These are phyloP conservation scores for Viridothelium virens DNA, from an alignment of 495 filamentous ascomycete species.

Conservation along the genomic window DNA sequence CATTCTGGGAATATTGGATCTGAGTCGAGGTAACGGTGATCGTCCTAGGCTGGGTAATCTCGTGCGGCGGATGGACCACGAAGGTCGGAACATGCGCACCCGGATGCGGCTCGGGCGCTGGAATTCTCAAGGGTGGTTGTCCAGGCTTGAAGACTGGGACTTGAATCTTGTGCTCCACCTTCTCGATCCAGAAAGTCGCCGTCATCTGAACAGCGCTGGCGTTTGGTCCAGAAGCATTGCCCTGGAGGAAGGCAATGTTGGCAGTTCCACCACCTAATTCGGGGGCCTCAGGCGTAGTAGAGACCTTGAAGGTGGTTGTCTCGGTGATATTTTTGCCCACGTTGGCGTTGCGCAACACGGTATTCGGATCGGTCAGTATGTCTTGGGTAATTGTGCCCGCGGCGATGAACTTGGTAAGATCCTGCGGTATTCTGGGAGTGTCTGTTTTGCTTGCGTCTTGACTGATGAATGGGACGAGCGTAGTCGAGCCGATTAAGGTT, in stretches of 20 bases:
- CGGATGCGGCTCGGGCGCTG: conserved; percentile 4
- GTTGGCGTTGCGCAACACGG: conserved; percentile 25
- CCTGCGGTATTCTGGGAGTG: conserved; percentile 28
- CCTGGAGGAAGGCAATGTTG: conserved; percentile 30
- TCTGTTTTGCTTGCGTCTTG: conserved; percentile 20
- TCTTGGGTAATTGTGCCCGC: conserved; percentile 30
- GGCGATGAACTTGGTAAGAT: conserved; percentile 27
- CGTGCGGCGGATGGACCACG: conserved; percentile 20
- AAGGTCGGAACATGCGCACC: conserved; percentile 22
- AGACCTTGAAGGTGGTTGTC: conserved; percentile 26
- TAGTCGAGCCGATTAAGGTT: conserved; percentile 22
- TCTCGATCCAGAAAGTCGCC: conserved; percentile 32
- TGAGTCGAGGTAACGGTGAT: conserved; percentile 23
- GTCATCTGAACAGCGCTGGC: conserved; percentile 25
- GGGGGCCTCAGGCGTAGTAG: conserved; percentile 19
- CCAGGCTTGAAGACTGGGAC: conserved; percentile 19
- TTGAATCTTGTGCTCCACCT: conserved; percentile 23
- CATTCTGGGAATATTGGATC: conserved; percentile 34
- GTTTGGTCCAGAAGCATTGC: conserved; percentile 21
- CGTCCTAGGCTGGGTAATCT: conserved; percentile 22
- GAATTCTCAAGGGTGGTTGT: conserved; percentile 16
- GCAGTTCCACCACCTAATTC: conserved; percentile 28
- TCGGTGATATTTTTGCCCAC: conserved; percentile 27
- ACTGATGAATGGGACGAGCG: conserved; percentile 13
- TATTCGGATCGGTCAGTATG: conserved; percentile 27